Evolutionary conservation across 495 filamentous ascomycete species (phyloP), one percentile per base, ranked within the genome.

Genomic region (Tuber borchii): DNA sequence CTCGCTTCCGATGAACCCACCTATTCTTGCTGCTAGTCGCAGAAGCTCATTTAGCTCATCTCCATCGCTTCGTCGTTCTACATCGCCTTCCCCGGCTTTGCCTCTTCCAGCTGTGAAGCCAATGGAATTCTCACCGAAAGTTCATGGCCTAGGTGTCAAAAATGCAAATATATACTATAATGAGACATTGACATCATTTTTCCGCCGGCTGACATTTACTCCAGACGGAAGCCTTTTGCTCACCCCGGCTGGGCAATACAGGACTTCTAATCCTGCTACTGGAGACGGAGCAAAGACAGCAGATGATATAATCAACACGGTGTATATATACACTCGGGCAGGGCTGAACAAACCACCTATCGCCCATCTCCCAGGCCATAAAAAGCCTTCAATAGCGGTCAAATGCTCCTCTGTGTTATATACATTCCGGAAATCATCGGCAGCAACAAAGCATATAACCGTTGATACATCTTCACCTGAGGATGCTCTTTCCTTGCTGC

Each of bases 101-200:
- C 96, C 96, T 37, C 85, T 99, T 44, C 96, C 96, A 16, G 96
- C 96, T 1, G 94, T 99, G n/a, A 97, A 96, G 88, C 93, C 96
- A 9, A 89, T 97, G 84, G 93, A 95, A 78, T 89, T 91, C 17
- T 96, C 94, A 3, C 93, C 93, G 26, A 95, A 93, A 73, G 90
- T 94, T 14, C 85, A 87, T 40, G 87, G 89, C 26, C 73, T 91
- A 51, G 93, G 91, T 5, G 88, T 93, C 68, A 91, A 90, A 82
- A 97, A 97, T 79, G 88, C 94, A 56, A 94, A 89, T 74, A 90
- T 98, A 51, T 99, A 99, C 84, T 93, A 92, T n/a, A 97, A 97
- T 75, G 96, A 99, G 84, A 97, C 94, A 0, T 89, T 97, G 45
- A 98, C 93, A 0, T 98, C 96, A 4, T 99, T 99, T 85, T 99